Evolutionary conservation across 345 rosid species (phyloP), one percentile per base, ranked within the genome.

Genomic region (Leavenworthia alabamica): DNA sequence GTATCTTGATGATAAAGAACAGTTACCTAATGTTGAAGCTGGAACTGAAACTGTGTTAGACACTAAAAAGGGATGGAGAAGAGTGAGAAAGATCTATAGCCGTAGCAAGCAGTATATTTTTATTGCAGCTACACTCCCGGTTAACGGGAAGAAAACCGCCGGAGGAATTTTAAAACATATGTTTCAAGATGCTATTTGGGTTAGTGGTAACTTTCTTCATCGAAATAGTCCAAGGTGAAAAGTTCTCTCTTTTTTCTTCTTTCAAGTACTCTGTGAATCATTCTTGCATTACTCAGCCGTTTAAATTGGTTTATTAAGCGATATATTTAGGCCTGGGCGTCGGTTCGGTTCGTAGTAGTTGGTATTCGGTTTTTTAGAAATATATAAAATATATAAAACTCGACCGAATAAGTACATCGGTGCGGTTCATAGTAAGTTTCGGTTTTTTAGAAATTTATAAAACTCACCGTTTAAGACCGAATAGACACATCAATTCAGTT

Each of bases 111-210:
- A 93, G 73, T 93, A 89, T 70, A 77, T 93, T 15, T 89, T 93
- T 71, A 85, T 93, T 69, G 99, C 99, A 27, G 99, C 99, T 17
- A 93, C 99, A 28, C 94, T 93, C 70, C 99, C 99, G 1, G 60
- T 80, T 57, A 93, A 93, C 14, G 99, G 99, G 58, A 89, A 85
- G 81, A 86, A 75, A 69, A 93, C 99, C 54, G 94, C 97, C 6
- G 99, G 97, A 2, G 99, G 81, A 35, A 71, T 89, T 68, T 71
- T 93, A 77, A 93, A 87, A 72, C 74, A 76, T 64, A 86, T 93
- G 91, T 89, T 93, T 75, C 94, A 89, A 22, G 88, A 85, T 79
- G 97, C 97, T 60, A 47, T 9, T 57, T 89, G 97, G 97, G 75
- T 89, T 71, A 86, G 81, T 56, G 97, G 99, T 72, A 86, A 62